Percentiles rank a stretch among this genome's conserved stretches.
Evolutionary conservation across 2,329 filamentous ascomycete species (phyloP).

Genomic region (Aureobasidium uvarum): DNA sequence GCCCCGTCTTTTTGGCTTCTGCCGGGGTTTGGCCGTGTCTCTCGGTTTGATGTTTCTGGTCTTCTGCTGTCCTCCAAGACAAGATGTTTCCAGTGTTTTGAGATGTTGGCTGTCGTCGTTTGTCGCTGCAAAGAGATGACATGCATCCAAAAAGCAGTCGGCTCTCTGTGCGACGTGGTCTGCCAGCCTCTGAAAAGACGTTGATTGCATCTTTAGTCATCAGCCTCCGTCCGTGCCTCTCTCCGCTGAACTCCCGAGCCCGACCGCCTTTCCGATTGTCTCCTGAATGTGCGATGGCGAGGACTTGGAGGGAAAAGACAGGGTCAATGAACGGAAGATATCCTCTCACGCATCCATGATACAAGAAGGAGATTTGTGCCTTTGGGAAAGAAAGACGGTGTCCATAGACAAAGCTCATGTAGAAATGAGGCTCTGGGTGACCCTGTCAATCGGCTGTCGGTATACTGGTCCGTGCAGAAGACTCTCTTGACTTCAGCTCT

Average conservation of each 20-base stretch:
- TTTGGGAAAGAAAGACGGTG: background rate
- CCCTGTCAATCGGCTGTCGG: background rate
- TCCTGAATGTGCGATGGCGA: background rate
- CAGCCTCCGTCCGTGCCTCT: conserved; percentile 12
- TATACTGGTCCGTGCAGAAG: background rate
- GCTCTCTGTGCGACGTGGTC: background rate
- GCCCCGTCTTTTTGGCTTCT: background rate
- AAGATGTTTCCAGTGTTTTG: background rate
- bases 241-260: conserved; percentile 4
- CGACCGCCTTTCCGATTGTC: background rate
- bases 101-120: background rate
- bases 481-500: conserved; percentile 5
- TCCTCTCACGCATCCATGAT: no score
- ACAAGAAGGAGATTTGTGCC: background rate
- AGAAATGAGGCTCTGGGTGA: background rate
- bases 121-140: background rate
- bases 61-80: background rate
- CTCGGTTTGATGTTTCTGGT: background rate
- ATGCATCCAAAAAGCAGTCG: background rate
- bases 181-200: conserved; percentile 10
- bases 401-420: background rate
- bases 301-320: background rate
- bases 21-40: background rate
- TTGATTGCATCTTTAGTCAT: conserved; percentile 25
- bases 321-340: background rate